These are phyloP conservation scores for Spatholobus suberectus DNA, from an alignment of 306 rosid species.

Conservation along the genomic window DNA sequence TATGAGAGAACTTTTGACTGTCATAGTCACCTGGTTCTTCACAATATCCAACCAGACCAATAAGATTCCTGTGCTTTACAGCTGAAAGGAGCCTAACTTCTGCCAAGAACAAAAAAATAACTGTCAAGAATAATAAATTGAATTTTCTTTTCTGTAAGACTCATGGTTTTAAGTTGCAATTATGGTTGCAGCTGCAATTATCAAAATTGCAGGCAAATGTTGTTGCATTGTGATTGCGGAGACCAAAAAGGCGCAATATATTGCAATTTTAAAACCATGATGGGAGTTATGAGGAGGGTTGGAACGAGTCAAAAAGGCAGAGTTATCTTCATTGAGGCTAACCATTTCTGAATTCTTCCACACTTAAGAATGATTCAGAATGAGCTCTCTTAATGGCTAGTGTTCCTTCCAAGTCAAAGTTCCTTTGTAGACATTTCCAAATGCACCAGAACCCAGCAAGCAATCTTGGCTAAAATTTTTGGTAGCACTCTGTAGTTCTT, in stretches of 20 bases:
- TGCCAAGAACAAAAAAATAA: constrained; percentile 45
- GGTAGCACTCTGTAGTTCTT: constrained; percentile 73
- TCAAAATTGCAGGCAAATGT: neutral
- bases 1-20: neutral
- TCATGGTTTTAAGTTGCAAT: neutral
- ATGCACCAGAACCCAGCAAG: constrained; percentile 82
- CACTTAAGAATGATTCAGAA: constrained; percentile 55
- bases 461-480: constrained; percentile 66
- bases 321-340: neutral
- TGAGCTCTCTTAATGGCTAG: constrained; percentile 83
- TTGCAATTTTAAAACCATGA: neutral
- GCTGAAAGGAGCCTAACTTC: constrained; percentile 75
- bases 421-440: constrained; percentile 78
- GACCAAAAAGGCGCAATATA: neutral
- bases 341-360: constrained; percentile 82
- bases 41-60: constrained; percentile 80
- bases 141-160: neutral
- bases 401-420: constrained; percentile 59
- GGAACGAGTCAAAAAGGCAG: neutral
- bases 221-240: neutral
- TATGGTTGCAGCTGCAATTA: neutral
- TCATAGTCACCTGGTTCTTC: constrained; percentile 69
- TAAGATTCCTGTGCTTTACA: constrained; percentile 74
- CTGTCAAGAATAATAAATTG: neutral
- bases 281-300: neutral